Conservation (phyloP, 352 stramenopile genomes). For the Blastocystis sp. region DNA sequence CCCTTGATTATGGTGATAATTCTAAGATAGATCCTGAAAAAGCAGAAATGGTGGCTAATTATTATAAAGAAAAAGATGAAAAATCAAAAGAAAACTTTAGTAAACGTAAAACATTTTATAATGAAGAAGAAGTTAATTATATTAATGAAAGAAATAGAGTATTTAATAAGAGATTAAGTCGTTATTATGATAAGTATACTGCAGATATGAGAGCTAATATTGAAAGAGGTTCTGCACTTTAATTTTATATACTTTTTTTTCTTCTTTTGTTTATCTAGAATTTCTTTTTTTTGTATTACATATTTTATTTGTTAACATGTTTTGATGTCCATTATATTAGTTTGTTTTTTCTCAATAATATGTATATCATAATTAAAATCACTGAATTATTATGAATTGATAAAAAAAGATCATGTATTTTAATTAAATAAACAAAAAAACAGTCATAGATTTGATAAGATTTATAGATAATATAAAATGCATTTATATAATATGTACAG, state of each 20-base stretch:
- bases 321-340: too few species aligned
- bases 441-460: too few species aligned
- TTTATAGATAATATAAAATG: too few species aligned
- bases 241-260: constrained; percentile 37
- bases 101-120: constrained; percentile 40
- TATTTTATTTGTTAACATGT: too few species aligned
- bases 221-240: constrained; percentile 82
- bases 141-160: constrained; percentile 90
- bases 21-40: constrained; percentile 1
- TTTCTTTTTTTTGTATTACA: too few species aligned
- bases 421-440: too few species aligned
- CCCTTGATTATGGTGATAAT: constrained; percentile 9
- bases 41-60: constrained; percentile 7
- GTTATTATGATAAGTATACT: constrained; percentile 87
- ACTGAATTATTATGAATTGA: too few species aligned
- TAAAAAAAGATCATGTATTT: too few species aligned
- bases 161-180: constrained; percentile 88
- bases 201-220: constrained; percentile 89
- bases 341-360: too few species aligned
- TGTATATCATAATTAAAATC: too few species aligned
- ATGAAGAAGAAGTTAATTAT: constrained; percentile 74
- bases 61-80: constrained; percentile 20
- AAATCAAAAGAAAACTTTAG: constrained; percentile 19
- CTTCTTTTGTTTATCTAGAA: too few species aligned
- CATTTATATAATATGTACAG: too few species aligned